These are phyloP conservation scores for Globisporangium radiosum DNA, from an alignment of 352 stramenopile species.

Conservation along the genomic window DNA sequence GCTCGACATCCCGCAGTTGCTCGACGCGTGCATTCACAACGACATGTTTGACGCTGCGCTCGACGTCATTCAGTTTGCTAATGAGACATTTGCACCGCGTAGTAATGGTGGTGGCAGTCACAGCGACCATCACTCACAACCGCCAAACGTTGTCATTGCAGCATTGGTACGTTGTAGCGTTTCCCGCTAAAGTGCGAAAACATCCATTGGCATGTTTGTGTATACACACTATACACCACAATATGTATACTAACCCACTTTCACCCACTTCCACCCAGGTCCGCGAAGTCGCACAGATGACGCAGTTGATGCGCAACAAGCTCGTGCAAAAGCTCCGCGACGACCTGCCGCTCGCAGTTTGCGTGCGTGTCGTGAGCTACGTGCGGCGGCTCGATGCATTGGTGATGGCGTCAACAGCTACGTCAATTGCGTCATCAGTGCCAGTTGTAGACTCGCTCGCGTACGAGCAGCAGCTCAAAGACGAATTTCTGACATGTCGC, in stretches of 20 bases:
- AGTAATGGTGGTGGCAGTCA: background rate
- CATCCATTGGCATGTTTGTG: too few species aligned
- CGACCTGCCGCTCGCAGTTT: conserved; percentile 72
- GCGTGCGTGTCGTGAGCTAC: conserved; percentile 76
- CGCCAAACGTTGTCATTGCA: conserved; percentile 56
- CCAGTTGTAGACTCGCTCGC: conserved; percentile 28
- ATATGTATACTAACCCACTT: background rate
- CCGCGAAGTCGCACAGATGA: conserved; percentile 64
- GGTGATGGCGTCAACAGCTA: background rate
- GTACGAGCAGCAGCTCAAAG: conserved; percentile 78
- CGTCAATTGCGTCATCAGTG: conserved; percentile 1
- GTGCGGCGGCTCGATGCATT: conserved; percentile 67
- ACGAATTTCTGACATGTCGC: conserved; percentile 76
- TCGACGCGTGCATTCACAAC: conserved; percentile 96
- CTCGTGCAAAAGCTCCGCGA: conserved; percentile 80
- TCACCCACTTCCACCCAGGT: conserved; percentile 15
- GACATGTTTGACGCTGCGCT: conserved; percentile 95
- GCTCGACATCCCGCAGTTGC: conserved; percentile 95
- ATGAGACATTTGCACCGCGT: conserved; percentile 54
- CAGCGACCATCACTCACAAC: conserved; percentile 2
- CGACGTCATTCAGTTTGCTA: conserved; percentile 92
- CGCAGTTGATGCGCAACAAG: conserved; percentile 50
- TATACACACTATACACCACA: background rate
- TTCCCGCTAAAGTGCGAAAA: too few species aligned
- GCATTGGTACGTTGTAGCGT: conserved; percentile 28